phyloP scores from a whole-genome alignment of 108 stramenopile species.

The Nitzschia sp. region DNA sequence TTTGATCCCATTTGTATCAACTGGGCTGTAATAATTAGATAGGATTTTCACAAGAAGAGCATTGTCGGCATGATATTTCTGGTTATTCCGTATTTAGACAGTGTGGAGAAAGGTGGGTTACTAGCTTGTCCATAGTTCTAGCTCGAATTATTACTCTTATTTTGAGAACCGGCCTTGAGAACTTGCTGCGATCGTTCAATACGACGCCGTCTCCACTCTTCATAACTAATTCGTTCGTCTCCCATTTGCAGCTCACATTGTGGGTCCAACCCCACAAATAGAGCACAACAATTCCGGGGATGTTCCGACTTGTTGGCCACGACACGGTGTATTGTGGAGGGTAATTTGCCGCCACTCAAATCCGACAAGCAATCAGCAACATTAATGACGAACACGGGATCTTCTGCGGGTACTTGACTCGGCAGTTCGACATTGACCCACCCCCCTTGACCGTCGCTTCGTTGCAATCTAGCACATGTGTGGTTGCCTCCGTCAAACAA shows the following conservation, averaged over 20 bases:
- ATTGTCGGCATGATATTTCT: too few relatives aligned
- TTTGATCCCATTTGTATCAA: too few relatives aligned
- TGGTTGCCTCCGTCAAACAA: constrained; percentile 62
- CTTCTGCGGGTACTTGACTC: constrained; percentile 26
- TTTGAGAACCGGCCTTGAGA: too few relatives aligned
- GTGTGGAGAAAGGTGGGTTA: too few relatives aligned
- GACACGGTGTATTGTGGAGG: constrained; percentile 76
- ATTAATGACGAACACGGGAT: constrained; percentile 79
- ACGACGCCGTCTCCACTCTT: constrained; percentile 63
- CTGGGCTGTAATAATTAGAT: too few relatives aligned
- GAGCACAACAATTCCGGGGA: constrained; percentile 64
- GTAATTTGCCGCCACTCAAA: constrained; percentile 45
- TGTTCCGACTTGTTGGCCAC: constrained; percentile 13
- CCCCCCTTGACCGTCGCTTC: constrained; percentile 26
- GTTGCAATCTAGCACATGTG: constrained; percentile 58
- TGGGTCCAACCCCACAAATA: constrained; percentile 73
- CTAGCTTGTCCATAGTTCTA: too few relatives aligned
- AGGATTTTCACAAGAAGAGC: too few relatives aligned
- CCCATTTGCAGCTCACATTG: constrained; percentile 30
- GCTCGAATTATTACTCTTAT: too few relatives aligned
- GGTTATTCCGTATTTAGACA: too few relatives aligned
- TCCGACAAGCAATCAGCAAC: constrained; percentile 82
- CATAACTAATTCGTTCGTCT: constrained; percentile 52
- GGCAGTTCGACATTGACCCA: constrained; percentile 69
- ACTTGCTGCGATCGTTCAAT: constrained; percentile 59